phyloP scores from a whole-genome alignment of 2,329 filamentous ascomycete species.

The Lachnum nothofagi region DNA sequence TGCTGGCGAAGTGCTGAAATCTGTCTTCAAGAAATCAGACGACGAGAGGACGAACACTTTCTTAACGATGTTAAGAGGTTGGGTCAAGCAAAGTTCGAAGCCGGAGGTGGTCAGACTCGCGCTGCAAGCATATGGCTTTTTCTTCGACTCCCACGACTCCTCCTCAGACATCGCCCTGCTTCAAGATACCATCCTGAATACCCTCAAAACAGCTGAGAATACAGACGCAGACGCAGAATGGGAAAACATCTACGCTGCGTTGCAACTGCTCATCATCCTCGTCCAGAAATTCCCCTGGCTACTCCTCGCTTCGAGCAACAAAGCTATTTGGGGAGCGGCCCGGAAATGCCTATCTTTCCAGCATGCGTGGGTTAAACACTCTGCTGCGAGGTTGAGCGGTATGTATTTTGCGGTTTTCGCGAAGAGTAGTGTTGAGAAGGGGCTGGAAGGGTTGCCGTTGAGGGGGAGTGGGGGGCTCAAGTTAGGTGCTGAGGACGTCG shows the following conservation, averaged over 20 bases:
- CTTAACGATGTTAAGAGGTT: constrained; percentile 63
- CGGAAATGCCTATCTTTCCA: constrained; percentile 66
- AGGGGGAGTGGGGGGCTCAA: constrained; percentile 65
- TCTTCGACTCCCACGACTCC: constrained; percentile 63
- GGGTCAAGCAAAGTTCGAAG: constrained; percentile 73
- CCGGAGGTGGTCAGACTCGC: constrained; percentile 65
- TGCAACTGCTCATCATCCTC: constrained; percentile 65
- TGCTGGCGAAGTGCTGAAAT: constrained; percentile 72
- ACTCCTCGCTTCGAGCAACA: constrained; percentile 55
- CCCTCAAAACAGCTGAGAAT: constrained; percentile 49
- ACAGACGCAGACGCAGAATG: constrained; percentile 54
- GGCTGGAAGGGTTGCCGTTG: constrained; percentile 55
- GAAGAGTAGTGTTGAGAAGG: constrained; percentile 50
- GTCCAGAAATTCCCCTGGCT: constrained; percentile 60
- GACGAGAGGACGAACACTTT: constrained; percentile 67
- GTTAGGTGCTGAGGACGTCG: constrained; percentile 60
- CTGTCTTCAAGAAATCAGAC: constrained; percentile 74
- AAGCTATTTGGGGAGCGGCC: constrained; percentile 66
- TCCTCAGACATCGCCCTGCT: constrained; percentile 54
- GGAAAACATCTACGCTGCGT: constrained; percentile 68
- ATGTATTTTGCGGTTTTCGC: constrained; percentile 78
- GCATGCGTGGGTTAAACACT: constrained; percentile 70
- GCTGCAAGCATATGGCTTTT: constrained; percentile 75
- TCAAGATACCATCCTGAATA: constrained; percentile 47
- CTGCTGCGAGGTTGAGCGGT: constrained; percentile 67